Evolutionary conservation across 176 grass and related monocot genomes (phyloP).

Genomic region (Zoysia pacifica): DNA sequence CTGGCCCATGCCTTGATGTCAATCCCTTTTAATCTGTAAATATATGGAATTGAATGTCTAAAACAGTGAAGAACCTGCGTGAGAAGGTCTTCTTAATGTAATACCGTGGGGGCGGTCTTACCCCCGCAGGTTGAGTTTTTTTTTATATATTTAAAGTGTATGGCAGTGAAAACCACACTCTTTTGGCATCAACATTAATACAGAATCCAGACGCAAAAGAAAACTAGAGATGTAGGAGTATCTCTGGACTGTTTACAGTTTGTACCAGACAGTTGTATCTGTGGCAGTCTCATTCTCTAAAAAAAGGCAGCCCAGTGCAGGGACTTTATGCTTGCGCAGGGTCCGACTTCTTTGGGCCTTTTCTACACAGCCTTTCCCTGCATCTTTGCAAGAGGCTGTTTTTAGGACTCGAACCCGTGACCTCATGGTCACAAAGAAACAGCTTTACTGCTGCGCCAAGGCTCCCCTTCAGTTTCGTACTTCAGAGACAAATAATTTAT

Average conservation of each 20-base stretch:
- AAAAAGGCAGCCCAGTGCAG: too few species aligned
- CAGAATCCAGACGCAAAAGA: not conserved
- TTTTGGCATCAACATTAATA: not conserved
- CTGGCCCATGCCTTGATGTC: not conserved
- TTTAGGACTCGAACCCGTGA: too few species aligned
- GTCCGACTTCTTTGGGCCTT: too few species aligned
- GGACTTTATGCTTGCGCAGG: too few species aligned
- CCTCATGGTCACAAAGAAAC: too few species aligned
- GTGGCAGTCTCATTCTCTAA: too few species aligned
- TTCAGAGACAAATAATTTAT: not conserved
- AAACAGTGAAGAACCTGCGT: not conserved
- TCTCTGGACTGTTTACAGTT: conserved; percentile 3
- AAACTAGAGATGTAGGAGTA: not conserved
- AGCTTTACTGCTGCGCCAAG: too few species aligned
- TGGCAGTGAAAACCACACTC: not conserved
- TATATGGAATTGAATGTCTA: conserved; percentile 1
- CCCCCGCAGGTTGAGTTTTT: too few species aligned
- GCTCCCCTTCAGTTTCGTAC: not conserved
- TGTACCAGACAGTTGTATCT: not conserved
- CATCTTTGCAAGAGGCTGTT: too few species aligned
- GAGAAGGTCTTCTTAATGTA: too few species aligned
- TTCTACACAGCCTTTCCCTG: too few species aligned
- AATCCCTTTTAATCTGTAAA: not conserved
- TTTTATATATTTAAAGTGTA: not conserved
- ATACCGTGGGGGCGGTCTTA: too few species aligned